These are phyloP conservation scores for Fraxinus paxiana DNA, from an alignment of 305 asterid genomes.

Conservation along the genomic window DNA sequence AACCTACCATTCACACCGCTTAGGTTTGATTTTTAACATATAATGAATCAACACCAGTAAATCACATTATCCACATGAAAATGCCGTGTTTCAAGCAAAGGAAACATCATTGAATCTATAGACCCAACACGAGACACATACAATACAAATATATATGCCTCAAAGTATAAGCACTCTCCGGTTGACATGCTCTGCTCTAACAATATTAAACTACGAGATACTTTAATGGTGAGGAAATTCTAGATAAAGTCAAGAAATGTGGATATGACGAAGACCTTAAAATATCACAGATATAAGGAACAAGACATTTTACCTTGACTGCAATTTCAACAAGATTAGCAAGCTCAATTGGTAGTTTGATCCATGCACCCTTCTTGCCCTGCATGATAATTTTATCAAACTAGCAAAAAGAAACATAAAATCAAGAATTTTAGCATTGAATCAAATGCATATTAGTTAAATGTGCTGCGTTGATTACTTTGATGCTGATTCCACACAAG, in stretches of 20 bases:
- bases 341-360: conserved; percentile 60
- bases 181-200: neutral
- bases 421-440: neutral
- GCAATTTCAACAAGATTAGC: conserved; percentile 64
- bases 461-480: neutral
- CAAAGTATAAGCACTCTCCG: neutral
- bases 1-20: neutral
- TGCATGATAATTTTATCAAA: conserved; percentile 29
- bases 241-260: neutral
- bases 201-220: neutral
- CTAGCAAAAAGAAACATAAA: neutral
- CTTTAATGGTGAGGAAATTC: neutral
- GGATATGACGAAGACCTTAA: neutral
- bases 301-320: conserved; percentile 47
- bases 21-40: conserved; percentile 26
- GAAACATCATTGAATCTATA: neutral
- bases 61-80: neutral
- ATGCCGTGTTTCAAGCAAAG: neutral
- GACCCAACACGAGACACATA: neutral
- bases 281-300: neutral
- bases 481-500: neutral
- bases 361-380: conserved; percentile 85
- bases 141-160: neutral
- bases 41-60: neutral
- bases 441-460: neutral